Conservation (phyloP, 1,284 basidiomycete species). For the Meripilus lineatus region DNA sequence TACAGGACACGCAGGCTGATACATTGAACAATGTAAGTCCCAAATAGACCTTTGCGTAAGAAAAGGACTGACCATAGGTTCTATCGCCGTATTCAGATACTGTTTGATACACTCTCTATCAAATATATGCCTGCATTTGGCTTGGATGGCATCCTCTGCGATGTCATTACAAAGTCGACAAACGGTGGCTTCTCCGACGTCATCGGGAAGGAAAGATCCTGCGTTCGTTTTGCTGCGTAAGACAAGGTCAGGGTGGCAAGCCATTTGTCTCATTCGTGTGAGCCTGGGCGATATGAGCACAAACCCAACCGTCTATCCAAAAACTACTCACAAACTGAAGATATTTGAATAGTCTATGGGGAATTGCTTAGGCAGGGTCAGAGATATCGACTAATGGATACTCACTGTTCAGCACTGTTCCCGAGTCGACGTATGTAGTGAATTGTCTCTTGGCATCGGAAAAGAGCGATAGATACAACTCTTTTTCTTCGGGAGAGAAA, state of each 20-base stretch:
- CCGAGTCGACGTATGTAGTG: constrained; percentile 84
- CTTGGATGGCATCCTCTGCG: constrained; percentile 95
- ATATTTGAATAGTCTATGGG: constrained; percentile 89
- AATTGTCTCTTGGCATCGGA: constrained; percentile 92
- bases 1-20: constrained; percentile 88
- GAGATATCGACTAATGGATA: constrained; percentile 20
- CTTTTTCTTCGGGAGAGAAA: constrained; percentile 97
- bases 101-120: constrained; percentile 96
- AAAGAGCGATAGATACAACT: constrained; percentile 91
- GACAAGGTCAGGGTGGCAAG: constrained; percentile 93
- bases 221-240: constrained; percentile 82
- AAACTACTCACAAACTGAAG: constrained; percentile 67
- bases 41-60: constrained; percentile 2
- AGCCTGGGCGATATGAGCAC: constrained; percentile 37
- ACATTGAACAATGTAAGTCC: neutral
- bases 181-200: constrained; percentile 68
- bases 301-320: neutral
- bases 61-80: constrained; percentile 50
- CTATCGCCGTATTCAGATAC: constrained; percentile 80
- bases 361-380: constrained; percentile 5
- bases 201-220: constrained; percentile 52
- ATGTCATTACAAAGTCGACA: constrained; percentile 97
- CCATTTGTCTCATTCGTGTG: constrained; percentile 93
- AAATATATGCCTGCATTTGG: constrained; percentile 87
- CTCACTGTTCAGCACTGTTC: constrained; percentile 90